Conservation (phyloP, 306 rosid species). For the Dryas alaskensis region DNA sequence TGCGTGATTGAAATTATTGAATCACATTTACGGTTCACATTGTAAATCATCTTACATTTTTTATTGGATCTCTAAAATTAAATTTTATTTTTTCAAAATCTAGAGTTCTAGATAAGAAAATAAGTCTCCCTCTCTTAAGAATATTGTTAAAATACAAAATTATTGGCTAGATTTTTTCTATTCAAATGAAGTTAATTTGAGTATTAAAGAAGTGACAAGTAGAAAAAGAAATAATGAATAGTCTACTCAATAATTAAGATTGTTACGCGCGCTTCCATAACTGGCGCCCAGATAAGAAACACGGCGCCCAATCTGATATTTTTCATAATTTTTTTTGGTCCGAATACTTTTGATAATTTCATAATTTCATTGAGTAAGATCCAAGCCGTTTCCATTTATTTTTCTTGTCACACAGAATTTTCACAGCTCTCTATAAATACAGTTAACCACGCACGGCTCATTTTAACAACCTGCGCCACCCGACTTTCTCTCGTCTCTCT, state of each 20-base stretch:
- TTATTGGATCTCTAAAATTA: too few species aligned
- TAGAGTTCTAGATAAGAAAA: too few species aligned
- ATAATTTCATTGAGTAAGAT: neutral
- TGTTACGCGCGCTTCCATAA: neutral
- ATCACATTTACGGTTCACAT: neutral
- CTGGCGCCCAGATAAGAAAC: neutral
- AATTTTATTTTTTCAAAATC: too few species aligned
- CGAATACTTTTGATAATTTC: neutral
- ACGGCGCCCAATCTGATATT: neutral
- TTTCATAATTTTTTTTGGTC: neutral
- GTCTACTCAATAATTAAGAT: neutral
- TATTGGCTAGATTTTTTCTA: too few species aligned
- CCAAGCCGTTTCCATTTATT: neutral
- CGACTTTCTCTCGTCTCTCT: neutral
- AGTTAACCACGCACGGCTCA: neutral
- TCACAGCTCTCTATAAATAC: conserved; percentile 12
- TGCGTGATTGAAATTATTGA: neutral
- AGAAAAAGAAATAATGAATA: too few species aligned
- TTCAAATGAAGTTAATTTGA: too few species aligned
- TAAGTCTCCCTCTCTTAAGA: too few species aligned
- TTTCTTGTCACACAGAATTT: neutral
- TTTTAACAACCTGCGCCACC: conserved; percentile 8
- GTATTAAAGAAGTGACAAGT: too few species aligned
- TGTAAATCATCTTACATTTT: neutral
- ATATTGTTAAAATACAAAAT: too few species aligned